Base-by-base conservation (phyloP, 1,284 basidiomycete species). In the Sphaerobolus stellatus region DNA sequence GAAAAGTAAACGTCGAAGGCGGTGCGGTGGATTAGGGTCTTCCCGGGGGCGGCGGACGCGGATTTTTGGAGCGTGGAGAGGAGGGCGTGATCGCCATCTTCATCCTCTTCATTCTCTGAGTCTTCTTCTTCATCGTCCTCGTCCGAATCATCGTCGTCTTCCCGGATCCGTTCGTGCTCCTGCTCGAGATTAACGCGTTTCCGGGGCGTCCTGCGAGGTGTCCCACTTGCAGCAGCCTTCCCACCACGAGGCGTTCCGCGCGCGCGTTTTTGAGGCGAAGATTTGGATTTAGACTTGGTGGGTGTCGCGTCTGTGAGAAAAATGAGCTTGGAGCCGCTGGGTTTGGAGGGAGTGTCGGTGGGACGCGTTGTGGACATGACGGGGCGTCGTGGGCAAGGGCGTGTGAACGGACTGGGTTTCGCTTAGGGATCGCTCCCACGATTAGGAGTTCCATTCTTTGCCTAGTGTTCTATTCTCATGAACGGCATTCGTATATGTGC, bases 1-100 rank as follows among this genome's bases (percentile, higher is more conserved):
- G 80, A 76, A 66, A 97, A 92, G 72, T 94, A 97, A 14, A 84
- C 81, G 71, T 97, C 94, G 52, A 93, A 92, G 1, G 72, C 63
- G 0, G 73, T 71, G 1, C 66, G 62, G 8, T 69, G 61, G 25
- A 64, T 44, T 13, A 54, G 44, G 33, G 38, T 47, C 25, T 43
- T 54, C 22, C 52, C 52, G 65, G 56, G 29, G 11, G 38, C 20
- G 28, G 75, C 72, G 33, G 62, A 64, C 4, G 54, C 59, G 2
- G 56, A 38, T 43, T 54, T 48, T 14, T 31, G n/a, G 16, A 54
- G 8, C 13, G 43, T 43, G 4, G 52, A 54, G 16, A 49, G 16
- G 5, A 54, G 36, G 18, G 28, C 24, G 30, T 20, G 33, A 20
- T 49, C 47, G 5, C 31, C 29, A 13, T 28, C 33, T 20, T 30